Percentiles rank a stretch among this genome's conserved stretches.
Conservation (phyloP, 768 basidiomycete species). For the Panellus pusillus region DNA sequence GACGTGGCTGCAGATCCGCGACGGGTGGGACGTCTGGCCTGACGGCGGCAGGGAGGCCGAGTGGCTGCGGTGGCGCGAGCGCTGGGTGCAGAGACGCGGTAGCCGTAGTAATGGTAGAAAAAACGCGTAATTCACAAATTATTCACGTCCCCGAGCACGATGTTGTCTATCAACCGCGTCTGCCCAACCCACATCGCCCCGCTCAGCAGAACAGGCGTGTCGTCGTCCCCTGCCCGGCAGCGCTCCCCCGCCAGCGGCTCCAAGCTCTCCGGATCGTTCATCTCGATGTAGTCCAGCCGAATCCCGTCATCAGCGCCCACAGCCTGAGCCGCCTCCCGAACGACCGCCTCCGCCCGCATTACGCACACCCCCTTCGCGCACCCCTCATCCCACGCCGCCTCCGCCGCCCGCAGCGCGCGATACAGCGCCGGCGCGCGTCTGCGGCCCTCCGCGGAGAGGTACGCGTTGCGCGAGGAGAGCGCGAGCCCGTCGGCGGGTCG, state of each 20-base stretch:
- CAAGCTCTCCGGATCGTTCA: slow-evolving; percentile 82
- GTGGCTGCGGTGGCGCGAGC: slow-evolving; percentile 64
- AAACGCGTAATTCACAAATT: slow-evolving; percentile 29
- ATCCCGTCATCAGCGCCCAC: too few species aligned
- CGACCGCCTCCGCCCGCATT: slow-evolving; percentile 39
- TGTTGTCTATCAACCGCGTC: slow-evolving; percentile 92
- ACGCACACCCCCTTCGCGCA: slow-evolving; percentile 52
- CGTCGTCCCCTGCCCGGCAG: slow-evolving; percentile 27
- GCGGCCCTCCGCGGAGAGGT: slow-evolving; percentile 67
- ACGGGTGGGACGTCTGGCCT: slow-evolving; percentile 80
- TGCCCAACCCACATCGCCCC: slow-evolving; percentile 85
- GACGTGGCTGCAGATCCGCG: slow-evolving; percentile 69
- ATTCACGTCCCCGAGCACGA: slow-evolving; percentile 62
- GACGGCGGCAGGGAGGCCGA: slow-evolving; percentile 78
- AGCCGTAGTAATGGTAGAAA: neutral
- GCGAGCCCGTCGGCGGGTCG: slow-evolving; percentile 66
- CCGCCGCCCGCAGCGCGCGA: slow-evolving; percentile 62
- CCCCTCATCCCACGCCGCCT: slow-evolving; percentile 54
- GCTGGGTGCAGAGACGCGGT: slow-evolving; percentile 46
- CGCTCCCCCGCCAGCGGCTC: slow-evolving; percentile 45
- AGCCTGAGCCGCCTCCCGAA: slow-evolving; percentile 38
- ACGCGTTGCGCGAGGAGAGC: slow-evolving; percentile 87
- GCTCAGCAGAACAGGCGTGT: slow-evolving; percentile 64
- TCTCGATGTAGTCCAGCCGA: slow-evolving; percentile 80
- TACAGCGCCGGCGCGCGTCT: slow-evolving; percentile 67